Conservation (phyloP, 345 rosid genomes). For the Anacardium occidentale region DNA sequence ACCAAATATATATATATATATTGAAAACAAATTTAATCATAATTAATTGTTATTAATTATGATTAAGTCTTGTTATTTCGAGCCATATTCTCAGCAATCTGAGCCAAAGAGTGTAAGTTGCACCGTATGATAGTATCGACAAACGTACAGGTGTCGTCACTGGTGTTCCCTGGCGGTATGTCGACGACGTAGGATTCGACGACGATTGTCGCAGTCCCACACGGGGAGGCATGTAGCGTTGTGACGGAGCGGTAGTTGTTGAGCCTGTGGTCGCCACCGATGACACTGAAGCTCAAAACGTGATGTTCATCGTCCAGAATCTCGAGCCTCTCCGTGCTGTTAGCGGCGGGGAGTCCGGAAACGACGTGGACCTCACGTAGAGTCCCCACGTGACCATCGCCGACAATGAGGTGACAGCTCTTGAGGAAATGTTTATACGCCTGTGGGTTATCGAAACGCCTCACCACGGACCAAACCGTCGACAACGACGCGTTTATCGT, state of each 20-base stretch:
- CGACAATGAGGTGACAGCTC: constrained; percentile 66
- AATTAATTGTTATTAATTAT: neutral
- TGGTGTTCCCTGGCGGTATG: constrained; percentile 71
- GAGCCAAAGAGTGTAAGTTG: constrained; percentile 84
- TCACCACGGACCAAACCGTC: constrained; percentile 73
- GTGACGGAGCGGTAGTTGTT: constrained; percentile 74
- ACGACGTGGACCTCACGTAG: constrained; percentile 74
- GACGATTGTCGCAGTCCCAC: constrained; percentile 50
- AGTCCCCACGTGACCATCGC: constrained; percentile 73
- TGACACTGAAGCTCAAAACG: constrained; percentile 73
- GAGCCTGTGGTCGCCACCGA: constrained; percentile 89
- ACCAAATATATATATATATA: constrained; percentile 5
- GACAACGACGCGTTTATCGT: constrained; percentile 59
- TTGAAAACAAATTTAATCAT: constrained; percentile 10
- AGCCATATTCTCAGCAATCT: constrained; percentile 51
- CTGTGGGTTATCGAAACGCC: constrained; percentile 83
- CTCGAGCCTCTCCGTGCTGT: constrained; percentile 80
- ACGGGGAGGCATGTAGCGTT: constrained; percentile 55
- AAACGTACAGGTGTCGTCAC: constrained; percentile 75
- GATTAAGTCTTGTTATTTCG: constrained; percentile 7
- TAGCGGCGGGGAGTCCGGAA: constrained; percentile 83
- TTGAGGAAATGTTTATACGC: constrained; percentile 76
- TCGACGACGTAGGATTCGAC: constrained; percentile 89
- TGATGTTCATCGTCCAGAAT: constrained; percentile 78
- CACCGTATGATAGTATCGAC: constrained; percentile 80